phyloP scores from a whole-genome alignment of 495 filamentous ascomycete species.

The Chaetomium fimeti region DNA sequence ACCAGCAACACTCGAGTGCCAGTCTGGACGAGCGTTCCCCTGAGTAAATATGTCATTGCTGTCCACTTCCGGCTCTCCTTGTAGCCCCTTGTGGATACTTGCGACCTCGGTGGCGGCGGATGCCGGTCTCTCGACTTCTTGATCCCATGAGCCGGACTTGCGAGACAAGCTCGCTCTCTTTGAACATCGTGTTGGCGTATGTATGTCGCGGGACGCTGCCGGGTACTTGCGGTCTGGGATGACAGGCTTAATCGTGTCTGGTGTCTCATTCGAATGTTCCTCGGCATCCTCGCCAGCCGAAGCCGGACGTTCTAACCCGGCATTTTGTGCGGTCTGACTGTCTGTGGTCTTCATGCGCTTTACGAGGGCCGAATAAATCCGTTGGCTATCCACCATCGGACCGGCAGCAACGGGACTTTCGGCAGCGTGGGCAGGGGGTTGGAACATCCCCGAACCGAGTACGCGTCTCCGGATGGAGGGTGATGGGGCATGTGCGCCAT shows the following conservation, averaged over 20 bases:
- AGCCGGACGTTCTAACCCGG: neutral
- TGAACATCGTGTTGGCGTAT: conserved; percentile 14
- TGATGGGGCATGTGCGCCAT: conserved; percentile 50
- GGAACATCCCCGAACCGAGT: conserved; percentile 24
- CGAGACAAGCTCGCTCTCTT: neutral
- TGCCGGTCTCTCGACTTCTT: neutral
- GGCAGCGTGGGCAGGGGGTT: conserved; percentile 9
- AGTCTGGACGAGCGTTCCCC: conserved; percentile 22
- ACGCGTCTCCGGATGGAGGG: conserved; percentile 37
- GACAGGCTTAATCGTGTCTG: conserved; percentile 13
- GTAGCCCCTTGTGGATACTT: neutral
- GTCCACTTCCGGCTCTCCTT: conserved; percentile 19
- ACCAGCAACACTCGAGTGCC: conserved; percentile 43
- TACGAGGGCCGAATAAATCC: conserved; percentile 73
- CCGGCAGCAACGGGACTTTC: neutral
- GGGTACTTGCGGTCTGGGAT: neutral
- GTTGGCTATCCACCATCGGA: conserved; percentile 56
- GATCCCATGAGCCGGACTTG: neutral
- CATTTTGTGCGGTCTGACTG: neutral
- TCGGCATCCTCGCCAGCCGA: neutral
- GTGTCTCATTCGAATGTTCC: conserved; percentile 3
- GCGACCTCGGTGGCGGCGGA: neutral
- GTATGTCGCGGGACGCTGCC: neutral
- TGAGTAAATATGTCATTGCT: neutral
- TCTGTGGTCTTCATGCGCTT: conserved; percentile 53